Base-by-base conservation (phyloP, 805 yeast species). In the Lachancea fermentati region DNA sequence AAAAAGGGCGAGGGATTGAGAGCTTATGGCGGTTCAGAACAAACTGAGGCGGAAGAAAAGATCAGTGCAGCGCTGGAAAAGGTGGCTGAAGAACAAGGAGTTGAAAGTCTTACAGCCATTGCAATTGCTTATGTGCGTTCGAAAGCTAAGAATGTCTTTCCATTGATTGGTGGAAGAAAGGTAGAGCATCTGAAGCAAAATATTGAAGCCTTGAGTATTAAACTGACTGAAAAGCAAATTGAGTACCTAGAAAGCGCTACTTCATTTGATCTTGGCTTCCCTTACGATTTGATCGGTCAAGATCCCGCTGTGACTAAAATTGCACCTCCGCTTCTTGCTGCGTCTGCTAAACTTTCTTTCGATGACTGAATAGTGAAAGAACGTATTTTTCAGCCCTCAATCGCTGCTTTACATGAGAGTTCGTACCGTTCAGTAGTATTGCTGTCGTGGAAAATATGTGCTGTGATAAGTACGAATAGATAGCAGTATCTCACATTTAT, bases 151-250 rank as follows among this genome's bases (percentile, higher is more conserved):
- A 31, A 43, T 22, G 54, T 52, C n/a, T 52, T 43, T 32, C 57
- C 57, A 36, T 19, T 50, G 37, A 33, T 52, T 16, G 51, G 60
- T n/a, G 52, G 55, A 7, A 24, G 55, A 19, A 51, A 51, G 30
- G 28, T 43, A n/a, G 47, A 46, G 39, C 53, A 50, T 29, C 45
- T 50, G 19, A 43, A 48, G 39, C 50, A 36, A 18, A 50, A 50
- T 37, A 43, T 50, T 19, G 41, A 34, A 13, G 52, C 55, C 9
- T 28, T 50, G 18, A 39, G 36, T 24, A 37, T 50, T 36, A 36
- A 47, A 29, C 34, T 48, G 29, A 36, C 53, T 7, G 34, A 36
- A 11, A 47, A 48, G 11, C 45, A 50, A 19, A 39, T 50, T 13
- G 39, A 31, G 4, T 42, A 26, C n/a, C 30, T 50, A 12, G 54